Conservation (phyloP, 2,329 filamentous ascomycete species). For the Beauveria sp. region DNA sequence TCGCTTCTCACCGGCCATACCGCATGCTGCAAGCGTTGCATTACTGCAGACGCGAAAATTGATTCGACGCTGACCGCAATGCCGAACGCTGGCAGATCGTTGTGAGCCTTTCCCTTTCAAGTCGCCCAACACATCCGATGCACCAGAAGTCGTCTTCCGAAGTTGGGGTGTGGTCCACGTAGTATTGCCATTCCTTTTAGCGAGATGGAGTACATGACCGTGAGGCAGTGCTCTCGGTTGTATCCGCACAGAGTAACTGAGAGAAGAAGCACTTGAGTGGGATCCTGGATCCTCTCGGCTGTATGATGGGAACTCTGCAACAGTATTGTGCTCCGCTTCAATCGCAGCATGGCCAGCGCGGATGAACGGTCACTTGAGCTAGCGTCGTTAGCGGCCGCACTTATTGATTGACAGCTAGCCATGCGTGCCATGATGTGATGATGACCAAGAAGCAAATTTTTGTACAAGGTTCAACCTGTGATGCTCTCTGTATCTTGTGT, state of each 20-base stretch:
- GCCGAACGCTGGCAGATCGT: neutral
- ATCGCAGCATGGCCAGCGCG: neutral
- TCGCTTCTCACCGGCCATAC: neutral
- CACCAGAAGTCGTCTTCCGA: slow-evolving; percentile 1
- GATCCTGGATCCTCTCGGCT: neutral
- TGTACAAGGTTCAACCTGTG: neutral
- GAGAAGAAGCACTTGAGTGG: neutral
- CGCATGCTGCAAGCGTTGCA: neutral
- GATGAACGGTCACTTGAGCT: neutral
- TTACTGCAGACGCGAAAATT: neutral
- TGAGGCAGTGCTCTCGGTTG: neutral
- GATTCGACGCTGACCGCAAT: neutral
- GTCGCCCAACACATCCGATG: neutral
- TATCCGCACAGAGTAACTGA: neutral
- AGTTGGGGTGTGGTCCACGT: neutral
- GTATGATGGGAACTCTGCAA: neutral
- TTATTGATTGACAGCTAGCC: neutral
- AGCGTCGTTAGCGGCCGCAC: neutral
- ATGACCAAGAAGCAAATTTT: neutral
- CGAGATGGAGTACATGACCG: neutral
- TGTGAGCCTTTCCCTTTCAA: neutral
- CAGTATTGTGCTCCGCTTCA: neutral
- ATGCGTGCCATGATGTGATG: neutral
- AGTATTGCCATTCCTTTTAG: neutral
- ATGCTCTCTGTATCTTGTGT: neutral